These are phyloP conservation scores for Ambrosia hybrid DNA, from an alignment of 140 eudicot genomes.

Conservation along the genomic window DNA sequence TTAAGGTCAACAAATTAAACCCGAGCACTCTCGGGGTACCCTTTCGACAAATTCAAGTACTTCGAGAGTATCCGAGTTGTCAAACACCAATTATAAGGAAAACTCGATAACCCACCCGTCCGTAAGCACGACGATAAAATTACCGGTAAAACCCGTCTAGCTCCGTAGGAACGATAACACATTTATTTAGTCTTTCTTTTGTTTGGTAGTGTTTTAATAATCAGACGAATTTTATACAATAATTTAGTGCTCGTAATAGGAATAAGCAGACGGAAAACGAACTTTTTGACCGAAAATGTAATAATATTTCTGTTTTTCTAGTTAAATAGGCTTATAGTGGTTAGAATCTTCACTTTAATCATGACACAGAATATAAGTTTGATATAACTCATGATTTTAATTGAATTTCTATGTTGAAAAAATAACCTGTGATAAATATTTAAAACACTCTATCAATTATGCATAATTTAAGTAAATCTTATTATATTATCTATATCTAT, in stretches of 20 bases:
- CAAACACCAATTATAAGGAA: too few species aligned
- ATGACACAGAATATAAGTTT: slow-evolving; percentile 24
- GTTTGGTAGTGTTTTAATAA: background rate
- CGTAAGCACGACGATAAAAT: too few species aligned
- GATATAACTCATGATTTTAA: slow-evolving; percentile 22
- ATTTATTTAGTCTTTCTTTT: too few species aligned
- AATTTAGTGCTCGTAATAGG: background rate
- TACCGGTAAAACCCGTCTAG: too few species aligned
- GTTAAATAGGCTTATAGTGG: background rate
- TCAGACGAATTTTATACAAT: background rate
- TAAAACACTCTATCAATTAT: slow-evolving; percentile 5
- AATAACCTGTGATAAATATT: slow-evolving; percentile 1
- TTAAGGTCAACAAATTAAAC: background rate
- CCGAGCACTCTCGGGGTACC: too few species aligned
- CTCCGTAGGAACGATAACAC: too few species aligned
- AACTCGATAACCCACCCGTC: too few species aligned
- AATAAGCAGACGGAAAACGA: background rate
- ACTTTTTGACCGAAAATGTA: background rate
- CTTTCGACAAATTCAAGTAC: too few species aligned
- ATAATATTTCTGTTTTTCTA: slow-evolving; percentile 1
- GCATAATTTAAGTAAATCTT: background rate
- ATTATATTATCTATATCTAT: background rate
- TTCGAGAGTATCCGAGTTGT: too few species aligned
- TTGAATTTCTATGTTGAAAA: slow-evolving; percentile 8
- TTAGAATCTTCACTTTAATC: slow-evolving; percentile 16